Evolutionary conservation across 352 stramenopile genomes (phyloP).

Genomic region (Globisporangium recalcitrans): DNA sequence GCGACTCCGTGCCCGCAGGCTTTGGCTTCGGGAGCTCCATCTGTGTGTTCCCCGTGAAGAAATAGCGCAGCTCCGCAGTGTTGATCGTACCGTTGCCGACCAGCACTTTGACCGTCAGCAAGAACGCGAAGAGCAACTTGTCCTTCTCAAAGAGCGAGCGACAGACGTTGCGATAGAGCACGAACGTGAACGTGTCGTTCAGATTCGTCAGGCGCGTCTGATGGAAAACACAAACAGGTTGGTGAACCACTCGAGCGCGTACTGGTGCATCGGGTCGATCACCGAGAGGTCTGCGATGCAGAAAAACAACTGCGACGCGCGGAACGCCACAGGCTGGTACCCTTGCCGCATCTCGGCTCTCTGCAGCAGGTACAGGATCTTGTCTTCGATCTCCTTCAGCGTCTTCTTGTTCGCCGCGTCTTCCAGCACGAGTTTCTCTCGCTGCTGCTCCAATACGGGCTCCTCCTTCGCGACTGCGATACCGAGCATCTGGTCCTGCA

Average conservation of each 20-base stretch:
- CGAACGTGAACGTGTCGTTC: slow-evolving; percentile 93
- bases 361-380: slow-evolving; percentile 92
- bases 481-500: slow-evolving; percentile 95
- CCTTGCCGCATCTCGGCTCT: slow-evolving; percentile 87
- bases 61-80: slow-evolving; percentile 79
- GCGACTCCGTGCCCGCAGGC: slow-evolving; percentile 46
- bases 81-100: slow-evolving; percentile 77
- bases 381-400: slow-evolving; percentile 95
- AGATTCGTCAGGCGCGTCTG: slow-evolving; percentile 79
- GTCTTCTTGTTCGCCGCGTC: slow-evolving; percentile 93
- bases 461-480: slow-evolving; percentile 93
- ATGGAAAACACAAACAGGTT: slow-evolving; percentile 93
- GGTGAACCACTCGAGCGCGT: slow-evolving; percentile 95
- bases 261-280: slow-evolving; percentile 97
- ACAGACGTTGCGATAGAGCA: slow-evolving; percentile 95
- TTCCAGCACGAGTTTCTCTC: slow-evolving; percentile 92
- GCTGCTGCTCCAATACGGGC: slow-evolving; percentile 88
- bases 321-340: slow-evolving; percentile 90
- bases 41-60: slow-evolving; percentile 90
- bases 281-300: slow-evolving; percentile 90
- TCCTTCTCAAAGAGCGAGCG: slow-evolving; percentile 95
- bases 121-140: slow-evolving; percentile 94
- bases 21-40: slow-evolving; percentile 86
- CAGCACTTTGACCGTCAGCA: slow-evolving; percentile 92
- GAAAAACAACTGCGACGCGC: slow-evolving; percentile 93